Conservation (phyloP, 129 eudicot genomes). For the Lonicera japonica region DNA sequence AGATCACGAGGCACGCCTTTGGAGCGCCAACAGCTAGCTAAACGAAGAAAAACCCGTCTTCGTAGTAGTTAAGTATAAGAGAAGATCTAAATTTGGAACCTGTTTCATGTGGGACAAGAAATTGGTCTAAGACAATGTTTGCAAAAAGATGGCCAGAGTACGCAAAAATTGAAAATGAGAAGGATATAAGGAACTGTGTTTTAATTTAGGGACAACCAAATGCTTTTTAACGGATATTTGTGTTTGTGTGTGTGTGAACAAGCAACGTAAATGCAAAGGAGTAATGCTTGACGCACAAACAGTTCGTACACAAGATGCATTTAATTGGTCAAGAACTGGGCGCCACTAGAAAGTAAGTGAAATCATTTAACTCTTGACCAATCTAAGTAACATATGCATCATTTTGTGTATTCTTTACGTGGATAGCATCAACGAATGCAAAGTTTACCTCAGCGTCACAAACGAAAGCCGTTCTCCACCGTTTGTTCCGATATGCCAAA, state of each 20-base stretch:
- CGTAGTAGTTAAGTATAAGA: neutral
- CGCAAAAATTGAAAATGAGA: too few relatives aligned
- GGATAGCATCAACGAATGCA: too few relatives aligned
- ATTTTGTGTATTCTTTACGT: neutral
- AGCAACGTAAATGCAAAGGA: too few relatives aligned
- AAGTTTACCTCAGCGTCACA: conserved; percentile 15
- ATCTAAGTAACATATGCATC: neutral
- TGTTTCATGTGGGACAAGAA: neutral
- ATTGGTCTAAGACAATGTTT: too few relatives aligned
- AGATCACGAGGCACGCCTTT: neutral
- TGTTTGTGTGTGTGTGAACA: neutral
- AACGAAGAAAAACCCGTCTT: neutral
- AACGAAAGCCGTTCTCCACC: conserved; percentile 45
- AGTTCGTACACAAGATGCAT: neutral
- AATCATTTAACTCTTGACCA: neutral
- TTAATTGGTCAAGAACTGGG: neutral
- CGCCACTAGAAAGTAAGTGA: neutral
- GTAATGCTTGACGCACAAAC: too few relatives aligned
- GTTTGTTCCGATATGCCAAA: conserved; percentile 27
- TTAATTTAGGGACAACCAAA: too few relatives aligned
- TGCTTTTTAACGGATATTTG: too few relatives aligned
- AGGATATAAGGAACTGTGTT: too few relatives aligned
- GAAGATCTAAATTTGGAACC: too few relatives aligned
- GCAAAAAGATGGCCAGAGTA: too few relatives aligned
- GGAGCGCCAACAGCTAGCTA: neutral